Percentiles rank a stretch among this genome's conserved stretches.
Evolutionary conservation across 768 basidiomycete species (phyloP).

Genomic region (Lactifluus piperatus): DNA sequence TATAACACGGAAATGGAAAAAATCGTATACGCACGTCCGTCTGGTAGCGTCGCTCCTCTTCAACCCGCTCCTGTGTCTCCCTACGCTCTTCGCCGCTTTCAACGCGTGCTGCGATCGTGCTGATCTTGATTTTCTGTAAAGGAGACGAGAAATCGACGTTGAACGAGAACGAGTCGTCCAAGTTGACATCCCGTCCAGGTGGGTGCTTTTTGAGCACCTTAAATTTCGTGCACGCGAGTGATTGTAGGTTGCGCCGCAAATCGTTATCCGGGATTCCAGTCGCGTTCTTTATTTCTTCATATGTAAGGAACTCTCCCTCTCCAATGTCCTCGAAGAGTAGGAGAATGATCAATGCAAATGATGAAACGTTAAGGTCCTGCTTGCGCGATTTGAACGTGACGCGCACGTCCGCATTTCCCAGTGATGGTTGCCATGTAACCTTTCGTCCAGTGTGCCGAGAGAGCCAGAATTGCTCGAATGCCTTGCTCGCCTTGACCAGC

Average conservation of each 20-base stretch:
- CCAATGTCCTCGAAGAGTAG: constrained; percentile 72
- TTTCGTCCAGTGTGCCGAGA: constrained; percentile 83
- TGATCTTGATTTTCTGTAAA: constrained; percentile 87
- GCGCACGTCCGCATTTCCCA: constrained; percentile 86
- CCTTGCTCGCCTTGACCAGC: constrained; percentile 55
- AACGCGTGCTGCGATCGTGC: constrained; percentile 78
- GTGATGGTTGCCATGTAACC: constrained; percentile 84
- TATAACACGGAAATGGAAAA: not conserved
- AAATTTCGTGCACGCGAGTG: constrained; percentile 90
- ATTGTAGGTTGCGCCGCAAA: constrained; percentile 88
- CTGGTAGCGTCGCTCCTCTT: constrained; percentile 85
- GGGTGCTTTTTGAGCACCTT: constrained; percentile 91
- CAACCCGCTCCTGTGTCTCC: constrained; percentile 84
- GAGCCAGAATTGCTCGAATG: constrained; percentile 87
- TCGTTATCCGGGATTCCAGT: constrained; percentile 70
- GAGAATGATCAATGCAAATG: constrained; percentile 79
- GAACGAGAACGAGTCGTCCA: constrained; percentile 81
- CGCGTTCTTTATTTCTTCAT: constrained; percentile 70
- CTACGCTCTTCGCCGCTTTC: constrained; percentile 81
- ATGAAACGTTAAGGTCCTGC: constrained; percentile 91
- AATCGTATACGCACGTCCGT: constrained; percentile 56
- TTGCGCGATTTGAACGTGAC: constrained; percentile 68
- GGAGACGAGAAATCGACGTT: constrained; percentile 73
- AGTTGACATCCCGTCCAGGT: constrained; percentile 70
- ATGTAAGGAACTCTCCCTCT: constrained; percentile 65